Conservation (phyloP, 495 filamentous ascomycete genomes). For the Rostrohypoxylon terebratum region DNA sequence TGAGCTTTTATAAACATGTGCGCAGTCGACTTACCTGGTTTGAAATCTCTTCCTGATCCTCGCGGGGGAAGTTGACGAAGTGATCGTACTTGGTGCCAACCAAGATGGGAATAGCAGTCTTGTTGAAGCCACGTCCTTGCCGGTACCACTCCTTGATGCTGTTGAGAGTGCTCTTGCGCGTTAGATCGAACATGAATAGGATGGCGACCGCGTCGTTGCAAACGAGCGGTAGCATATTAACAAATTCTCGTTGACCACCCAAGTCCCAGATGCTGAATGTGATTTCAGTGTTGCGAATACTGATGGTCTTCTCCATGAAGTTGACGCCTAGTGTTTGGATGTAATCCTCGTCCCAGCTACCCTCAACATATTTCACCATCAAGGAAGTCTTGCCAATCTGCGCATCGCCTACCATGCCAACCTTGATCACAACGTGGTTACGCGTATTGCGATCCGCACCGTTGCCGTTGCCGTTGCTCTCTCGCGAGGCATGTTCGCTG, state of each 20-base stretch:
- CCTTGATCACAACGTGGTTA: conserved; percentile 97
- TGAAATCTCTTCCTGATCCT: conserved; percentile 98
- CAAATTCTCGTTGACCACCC: conserved; percentile 96
- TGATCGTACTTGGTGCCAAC: conserved; percentile 99
- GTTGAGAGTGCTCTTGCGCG: conserved; percentile 96
- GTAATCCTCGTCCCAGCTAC: conserved; percentile 99
- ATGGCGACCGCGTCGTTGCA: conserved; percentile 99
- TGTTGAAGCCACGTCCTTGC: conserved; percentile 97
- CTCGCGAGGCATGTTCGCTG: conserved; percentile 50
- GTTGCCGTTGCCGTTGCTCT: conserved; percentile 13
- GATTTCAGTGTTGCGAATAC: conserved; percentile 99
- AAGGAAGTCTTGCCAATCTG: conserved; percentile 99
- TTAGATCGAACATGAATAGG: conserved; percentile 99
- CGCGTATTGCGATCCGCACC: conserved; percentile 65
- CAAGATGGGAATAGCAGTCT: conserved; percentile 96
- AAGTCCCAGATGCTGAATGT: conserved; percentile 99
- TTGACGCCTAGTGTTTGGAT: conserved; percentile 99
- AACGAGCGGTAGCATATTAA: conserved; percentile 98
- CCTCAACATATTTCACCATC: conserved; percentile 99
- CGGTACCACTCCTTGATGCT: conserved; percentile 99
- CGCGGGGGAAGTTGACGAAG: conserved; percentile 96
- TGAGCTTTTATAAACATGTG: neutral
- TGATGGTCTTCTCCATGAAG: conserved; percentile 99
- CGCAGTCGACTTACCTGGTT: conserved; percentile 74
- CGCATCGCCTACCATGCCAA: conserved; percentile 99